Conservation (phyloP, 2,329 filamentous ascomycete genomes). For the Fonsecaea erecta region DNA sequence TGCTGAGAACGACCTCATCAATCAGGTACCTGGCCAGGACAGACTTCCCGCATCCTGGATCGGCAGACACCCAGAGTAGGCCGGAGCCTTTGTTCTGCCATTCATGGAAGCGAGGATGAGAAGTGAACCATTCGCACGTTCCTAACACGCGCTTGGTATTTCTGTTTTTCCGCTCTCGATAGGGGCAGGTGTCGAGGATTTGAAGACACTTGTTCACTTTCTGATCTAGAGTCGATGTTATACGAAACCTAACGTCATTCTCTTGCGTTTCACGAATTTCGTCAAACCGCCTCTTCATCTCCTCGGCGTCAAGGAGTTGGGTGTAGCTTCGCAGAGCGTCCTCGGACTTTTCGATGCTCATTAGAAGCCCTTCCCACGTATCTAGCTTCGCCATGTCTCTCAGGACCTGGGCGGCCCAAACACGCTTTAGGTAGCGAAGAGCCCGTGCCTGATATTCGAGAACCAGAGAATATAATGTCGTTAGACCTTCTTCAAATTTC, state of each 20-base stretch:
- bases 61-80: constrained; percentile 49
- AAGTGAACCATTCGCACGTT: too few relatives aligned
- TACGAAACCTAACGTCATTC: too few relatives aligned
- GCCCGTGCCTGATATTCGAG: constrained; percentile 7
- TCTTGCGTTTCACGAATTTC: neutral
- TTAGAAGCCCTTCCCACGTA: neutral
- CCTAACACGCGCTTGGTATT: too few relatives aligned
- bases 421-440: neutral
- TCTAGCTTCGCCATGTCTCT: neutral
- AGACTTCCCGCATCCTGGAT: constrained; percentile 51
- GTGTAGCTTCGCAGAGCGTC: neutral
- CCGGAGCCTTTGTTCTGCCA: constrained; percentile 4
- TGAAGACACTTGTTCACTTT: too few relatives aligned
- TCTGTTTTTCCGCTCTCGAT: too few relatives aligned
- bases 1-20: constrained; percentile 38
- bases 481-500: constrained; percentile 1
- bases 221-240: too few relatives aligned
- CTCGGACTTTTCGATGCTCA: constrained; percentile 1
- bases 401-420: neutral
- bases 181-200: too few relatives aligned
- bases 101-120: too few relatives aligned
- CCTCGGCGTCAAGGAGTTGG: neutral
- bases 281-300: constrained; percentile 1
- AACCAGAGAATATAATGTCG: neutral
- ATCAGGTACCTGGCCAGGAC: constrained; percentile 45